Base-by-base conservation (phyloP, 768 basidiomycete species). In the Mycena vulgaris region DNA sequence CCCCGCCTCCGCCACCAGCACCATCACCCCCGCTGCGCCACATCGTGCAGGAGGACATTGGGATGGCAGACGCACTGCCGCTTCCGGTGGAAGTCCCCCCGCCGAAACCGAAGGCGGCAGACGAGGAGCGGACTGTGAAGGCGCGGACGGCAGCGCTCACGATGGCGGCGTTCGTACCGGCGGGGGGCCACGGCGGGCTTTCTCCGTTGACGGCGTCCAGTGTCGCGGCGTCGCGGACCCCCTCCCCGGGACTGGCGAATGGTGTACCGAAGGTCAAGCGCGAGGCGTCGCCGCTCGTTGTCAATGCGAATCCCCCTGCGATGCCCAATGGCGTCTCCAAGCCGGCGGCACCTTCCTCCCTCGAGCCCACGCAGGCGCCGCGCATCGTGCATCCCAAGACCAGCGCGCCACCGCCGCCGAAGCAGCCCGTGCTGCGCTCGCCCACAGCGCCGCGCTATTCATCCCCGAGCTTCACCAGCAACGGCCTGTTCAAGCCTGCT, bases 131-230 rank as follows among this genome's bases (percentile, higher is more conserved):
- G 10, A 21, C 33, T 27, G 40, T 31, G 31, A 55, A 37, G 33
- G 25, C 25, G 17, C 60, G 48, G 30, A 33, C 10, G 42, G 21
- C 31, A 28, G 27, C 66, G 48, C 48, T 72, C 11, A 66, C 25
- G 19, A 57, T 69, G 60, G 16, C 52, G 9, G 27, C 68, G 5
- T 73, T 73, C 19, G 56, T 56, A 1, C n/a, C 58, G 27, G 55
- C 60, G 1, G 61, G 53, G 7, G 35, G 14, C 11, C 40, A 56
- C 23, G 68, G 23, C 42, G 57, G 47, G 1, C 64, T 73, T 17
- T 73, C 72, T 0, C 72, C 72, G 25, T 56, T 73, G 9, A 60
- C 55, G 7, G 65, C 63, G 0, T 39, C 64, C 3, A 67, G 60
- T 11, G 19, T 19, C n/a, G 40, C 60, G 0, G 52, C 51, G 14